Base-by-base conservation (phyloP, 805 yeast species). In the Yarrowia sp. region DNA sequence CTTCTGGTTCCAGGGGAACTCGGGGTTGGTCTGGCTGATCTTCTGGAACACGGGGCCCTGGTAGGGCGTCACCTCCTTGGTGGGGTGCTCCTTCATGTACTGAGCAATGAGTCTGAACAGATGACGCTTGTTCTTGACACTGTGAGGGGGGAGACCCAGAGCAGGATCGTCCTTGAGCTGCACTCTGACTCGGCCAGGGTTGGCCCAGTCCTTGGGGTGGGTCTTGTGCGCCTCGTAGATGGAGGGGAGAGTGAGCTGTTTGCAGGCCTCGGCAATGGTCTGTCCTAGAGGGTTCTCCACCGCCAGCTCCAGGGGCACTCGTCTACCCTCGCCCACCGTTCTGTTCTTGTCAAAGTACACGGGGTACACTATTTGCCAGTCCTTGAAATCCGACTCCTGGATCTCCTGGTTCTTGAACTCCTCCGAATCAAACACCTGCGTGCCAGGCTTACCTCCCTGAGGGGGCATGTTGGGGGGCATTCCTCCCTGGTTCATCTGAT, bases 201-300 rank as follows among this genome's bases (percentile, higher is more conserved):
- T 94, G 71, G 98, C 96, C 84, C 89, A 95, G 78, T 94, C 98
- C 77, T 93, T 97, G 13, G 98, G 98, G 78, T 94, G 99, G 1
- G 89, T 78, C 79, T 92, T 95, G 69, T 89, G 91, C 70, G 94
- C 84, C 82, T 64, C 83, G 49, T 76, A 72, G 24, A 78, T 77
- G 6, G 75, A 70, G 42, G 75, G 75, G 55, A 74, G 65, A 39
- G 81, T 79, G 33, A 79, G 67, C 15, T 73, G 50, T 83, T 83
- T 19, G 63, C 77, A 74, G 9, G 97, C 98, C 72, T 92, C 96
- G 12, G 88, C 84, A 20, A 94, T 83, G 6, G 90, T 86, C 74
- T 87, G 87, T 1, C 97, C 98, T 71, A 94, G 80, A 7, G 99
- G 99, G 77, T 92, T 92, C 67, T 82, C 87, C 15, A 92, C 96